Evolutionary conservation across 139 green algal species (phyloP), one percentile per base, ranked within the genome.

Genomic region (Micromonas commoda): DNA sequence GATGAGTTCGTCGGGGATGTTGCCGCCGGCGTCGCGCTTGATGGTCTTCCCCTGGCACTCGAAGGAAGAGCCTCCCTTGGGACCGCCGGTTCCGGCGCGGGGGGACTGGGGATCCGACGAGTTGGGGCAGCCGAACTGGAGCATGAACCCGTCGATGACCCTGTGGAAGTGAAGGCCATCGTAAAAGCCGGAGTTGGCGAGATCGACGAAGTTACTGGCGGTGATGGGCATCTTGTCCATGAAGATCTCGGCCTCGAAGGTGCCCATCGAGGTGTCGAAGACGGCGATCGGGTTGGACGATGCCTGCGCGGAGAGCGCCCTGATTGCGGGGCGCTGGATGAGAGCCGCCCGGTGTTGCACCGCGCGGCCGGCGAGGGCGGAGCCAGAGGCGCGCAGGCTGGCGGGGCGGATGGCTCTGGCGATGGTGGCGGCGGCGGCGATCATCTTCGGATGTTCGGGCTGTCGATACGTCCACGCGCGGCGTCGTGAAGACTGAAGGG

Each of bases 141-240:
- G 31, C 79, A 83, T 83, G 73, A 83, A 83, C 26, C 63, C 79
- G 34, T 77, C 51, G 31, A 83, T 83, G 35, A 83, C 79, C 3
- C 79, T 35, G 28, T 83, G 79, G 66, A 83, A 83, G 34, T 72
- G 65, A 29, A 79, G 29, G n/a, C 71, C 71, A 64, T 83, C 28
- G 64, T 83, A 83, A 54, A 80, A 83, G 1, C 79, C 79, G 3
- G 28, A 63, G 6, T 80, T 76, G 28, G 24, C 35, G 23, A 83
- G 75, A 29, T 83, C 71, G 9, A 80, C 51, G 64, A 83, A 80
- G 71, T 83, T 83, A 20, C 31, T 68, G 28, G 38, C 71, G 19
- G 79, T 83, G 29, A 77, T 65, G 1, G 79, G 79, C 67, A 77
- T 82, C 37, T 72, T 2, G 67, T 82, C 77, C 5, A 82, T 26